A percentile compares a stretch with the other conserved stretches of the same genome.
Evolutionary conservation across 306 rosid genomes (phyloP).

Genomic region (Trifolium pratense): DNA sequence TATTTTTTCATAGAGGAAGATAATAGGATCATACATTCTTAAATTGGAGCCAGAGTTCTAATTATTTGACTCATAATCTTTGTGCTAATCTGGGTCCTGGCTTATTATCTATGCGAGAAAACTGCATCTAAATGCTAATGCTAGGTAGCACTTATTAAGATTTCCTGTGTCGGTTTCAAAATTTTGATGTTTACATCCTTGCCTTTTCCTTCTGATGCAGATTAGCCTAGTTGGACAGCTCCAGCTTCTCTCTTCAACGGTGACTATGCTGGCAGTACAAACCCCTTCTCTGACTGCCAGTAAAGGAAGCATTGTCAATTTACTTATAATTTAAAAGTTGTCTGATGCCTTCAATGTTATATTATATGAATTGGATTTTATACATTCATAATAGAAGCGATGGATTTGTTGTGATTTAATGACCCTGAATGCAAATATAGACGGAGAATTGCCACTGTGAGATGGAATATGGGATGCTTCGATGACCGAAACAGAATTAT

Average conservation of each 20-base stretch:
- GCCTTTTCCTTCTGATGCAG: constrained; percentile 59
- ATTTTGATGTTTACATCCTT: constrained; percentile 31
- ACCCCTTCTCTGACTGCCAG: constrained; percentile 87
- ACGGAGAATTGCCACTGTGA: too few relatives aligned
- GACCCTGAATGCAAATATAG: too few relatives aligned
- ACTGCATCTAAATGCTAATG: constrained; percentile 34
- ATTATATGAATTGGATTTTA: too few relatives aligned
- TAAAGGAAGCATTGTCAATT: too few relatives aligned
- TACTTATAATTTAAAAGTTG: too few relatives aligned
- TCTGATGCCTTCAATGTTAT: too few relatives aligned
- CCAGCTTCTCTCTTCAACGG: constrained; percentile 94
- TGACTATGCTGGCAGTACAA: constrained; percentile 92
- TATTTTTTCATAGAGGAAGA: constrained; percentile 28
- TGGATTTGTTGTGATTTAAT: too few relatives aligned
- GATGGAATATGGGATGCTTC: too few relatives aligned
- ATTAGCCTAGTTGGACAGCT: constrained; percentile 93
- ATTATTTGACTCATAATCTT: constrained; percentile 20
- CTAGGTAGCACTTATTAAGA: constrained; percentile 30
- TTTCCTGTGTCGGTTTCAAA: constrained; percentile 32
- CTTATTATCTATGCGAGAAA: constrained; percentile 37
- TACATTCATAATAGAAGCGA: too few relatives aligned
- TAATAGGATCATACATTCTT: constrained; percentile 36
- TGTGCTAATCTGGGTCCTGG: constrained; percentile 21
- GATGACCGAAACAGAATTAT: too few relatives aligned
- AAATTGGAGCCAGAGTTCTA: constrained; percentile 34